Base-by-base conservation (phyloP, 169 alveolate genomes). In the Cryptosporidium ryanae region DNA sequence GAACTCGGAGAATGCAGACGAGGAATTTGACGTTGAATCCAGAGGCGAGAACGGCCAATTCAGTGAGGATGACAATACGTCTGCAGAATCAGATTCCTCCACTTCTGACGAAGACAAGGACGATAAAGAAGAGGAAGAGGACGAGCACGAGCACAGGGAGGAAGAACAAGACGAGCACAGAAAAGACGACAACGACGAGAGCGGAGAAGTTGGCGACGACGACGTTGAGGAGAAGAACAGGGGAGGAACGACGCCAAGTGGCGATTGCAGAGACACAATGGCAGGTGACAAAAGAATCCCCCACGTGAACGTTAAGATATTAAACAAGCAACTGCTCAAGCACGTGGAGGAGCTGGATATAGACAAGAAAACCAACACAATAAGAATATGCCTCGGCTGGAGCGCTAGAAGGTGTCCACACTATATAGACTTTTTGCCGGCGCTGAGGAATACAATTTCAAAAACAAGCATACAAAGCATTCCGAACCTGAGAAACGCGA, bases 31-130 rank as follows among this genome's bases (percentile, higher is more conserved):
- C 65, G 92, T 84, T 29, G 91, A 65, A 44, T 92, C 87, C 38
- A 91, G 61, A 23, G 83, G 67, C 18, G 93, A 82, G 66, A 93
- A 91, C 70, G 87, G 61, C 43, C 83, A 87, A 48, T 90, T 82
- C n/a, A 92, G 81, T 55, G 93, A 90, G 64, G 94, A 90, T 46
- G 92, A 82, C 46, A 82, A 82, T 68, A 50, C 83, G 17, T 68
- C 83, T 1, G 21, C 31, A 44, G 83, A 63, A 49, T 65, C 71
- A 44, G 64, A 65, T 65, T 82, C 55, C 61, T 68, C 82, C 1
- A 66, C 82, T 31, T 68, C 83, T 2, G 91, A 90, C 25, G 82
- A 65, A 57, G 82, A 90, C 8, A 90, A 57, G 17, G 90, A 66
- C 15, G 70, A 50, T 43, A 90, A 65, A 25, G 94, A 84, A 18